These are phyloP conservation scores for Amylocystis lapponica DNA, from an alignment of 768 basidiomycete species.

Conservation along the genomic window DNA sequence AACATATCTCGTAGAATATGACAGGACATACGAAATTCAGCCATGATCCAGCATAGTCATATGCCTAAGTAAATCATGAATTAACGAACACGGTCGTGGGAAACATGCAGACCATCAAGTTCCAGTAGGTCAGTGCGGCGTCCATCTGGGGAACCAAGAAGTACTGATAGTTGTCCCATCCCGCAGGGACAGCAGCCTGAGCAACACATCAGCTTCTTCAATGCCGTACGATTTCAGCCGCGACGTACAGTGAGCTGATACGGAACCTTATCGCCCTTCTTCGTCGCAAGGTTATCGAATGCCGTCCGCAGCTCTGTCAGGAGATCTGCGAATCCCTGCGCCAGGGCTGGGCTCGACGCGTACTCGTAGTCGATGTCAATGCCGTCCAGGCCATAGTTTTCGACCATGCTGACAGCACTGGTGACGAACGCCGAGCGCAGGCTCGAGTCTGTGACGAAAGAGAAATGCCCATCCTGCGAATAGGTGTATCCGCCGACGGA, in stretches of 20 bases:
- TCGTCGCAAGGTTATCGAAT: conserved; percentile 49
- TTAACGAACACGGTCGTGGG: background rate
- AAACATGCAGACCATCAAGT: conserved; percentile 49
- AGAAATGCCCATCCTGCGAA: conserved; percentile 62
- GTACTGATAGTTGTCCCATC: conserved; percentile 50
- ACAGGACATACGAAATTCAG: conserved; percentile 24
- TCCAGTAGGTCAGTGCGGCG: conserved; percentile 66
- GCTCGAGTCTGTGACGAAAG: conserved; percentile 48
- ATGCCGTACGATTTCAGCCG: background rate
- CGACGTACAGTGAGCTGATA: conserved; percentile 48
- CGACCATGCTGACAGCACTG: conserved; percentile 55
- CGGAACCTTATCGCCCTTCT: conserved; percentile 56
- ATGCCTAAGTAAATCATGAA: conserved; percentile 37
- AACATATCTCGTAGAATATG: background rate
- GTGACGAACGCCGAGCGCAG: conserved; percentile 53
- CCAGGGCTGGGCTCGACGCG: conserved; percentile 51
- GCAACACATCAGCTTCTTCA: background rate
- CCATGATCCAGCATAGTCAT: conserved; percentile 80
- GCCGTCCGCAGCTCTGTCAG: conserved; percentile 55
- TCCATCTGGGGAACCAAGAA: conserved; percentile 62
- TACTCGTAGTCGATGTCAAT: conserved; percentile 81
- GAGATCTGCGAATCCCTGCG: conserved; percentile 62
- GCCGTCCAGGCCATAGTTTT: conserved; percentile 80
- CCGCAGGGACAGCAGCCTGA: conserved; percentile 57
- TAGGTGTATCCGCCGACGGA: conserved; percentile 66